phyloP scores from a whole-genome alignment of 1,284 basidiomycete genomes.

The Trichosporon asahii region DNA sequence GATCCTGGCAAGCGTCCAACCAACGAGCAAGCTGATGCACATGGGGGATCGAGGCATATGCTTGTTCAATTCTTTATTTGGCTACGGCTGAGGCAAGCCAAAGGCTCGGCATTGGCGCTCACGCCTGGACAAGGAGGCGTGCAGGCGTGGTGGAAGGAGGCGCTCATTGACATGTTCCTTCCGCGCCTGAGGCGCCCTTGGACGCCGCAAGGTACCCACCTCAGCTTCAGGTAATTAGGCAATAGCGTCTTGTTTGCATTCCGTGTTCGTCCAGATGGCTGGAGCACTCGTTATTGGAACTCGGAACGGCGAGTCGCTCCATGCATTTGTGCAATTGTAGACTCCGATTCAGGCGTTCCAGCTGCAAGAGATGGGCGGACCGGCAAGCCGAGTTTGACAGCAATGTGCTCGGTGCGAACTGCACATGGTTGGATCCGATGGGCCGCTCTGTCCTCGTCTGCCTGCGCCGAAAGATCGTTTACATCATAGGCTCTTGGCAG shows the following conservation, averaged over 20 bases:
- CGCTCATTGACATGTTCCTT: neutral
- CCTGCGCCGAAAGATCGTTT: neutral
- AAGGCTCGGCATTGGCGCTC: neutral
- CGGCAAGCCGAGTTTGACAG: neutral
- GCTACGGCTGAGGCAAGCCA: neutral
- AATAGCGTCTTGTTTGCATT: neutral
- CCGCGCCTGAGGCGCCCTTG: neutral
- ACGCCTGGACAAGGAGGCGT: neutral
- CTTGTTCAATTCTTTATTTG: neutral
- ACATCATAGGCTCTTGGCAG: neutral
- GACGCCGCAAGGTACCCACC: neutral
- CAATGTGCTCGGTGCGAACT: neutral
- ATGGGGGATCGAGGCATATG: neutral
- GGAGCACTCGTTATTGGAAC: neutral
- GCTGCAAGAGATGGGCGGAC: neutral
- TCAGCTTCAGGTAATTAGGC: neutral
- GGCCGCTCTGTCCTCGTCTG: neutral
- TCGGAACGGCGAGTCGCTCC: neutral
- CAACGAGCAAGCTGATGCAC: neutral
- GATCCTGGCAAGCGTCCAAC: neutral
- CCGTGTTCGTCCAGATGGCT: neutral
- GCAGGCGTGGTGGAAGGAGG: neutral
- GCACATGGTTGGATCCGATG: neutral
- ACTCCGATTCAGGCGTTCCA: neutral
- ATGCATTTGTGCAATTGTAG: neutral